Base-by-base conservation (phyloP, 2,329 filamentous ascomycete species). In the Alternaria metachromatica region DNA sequence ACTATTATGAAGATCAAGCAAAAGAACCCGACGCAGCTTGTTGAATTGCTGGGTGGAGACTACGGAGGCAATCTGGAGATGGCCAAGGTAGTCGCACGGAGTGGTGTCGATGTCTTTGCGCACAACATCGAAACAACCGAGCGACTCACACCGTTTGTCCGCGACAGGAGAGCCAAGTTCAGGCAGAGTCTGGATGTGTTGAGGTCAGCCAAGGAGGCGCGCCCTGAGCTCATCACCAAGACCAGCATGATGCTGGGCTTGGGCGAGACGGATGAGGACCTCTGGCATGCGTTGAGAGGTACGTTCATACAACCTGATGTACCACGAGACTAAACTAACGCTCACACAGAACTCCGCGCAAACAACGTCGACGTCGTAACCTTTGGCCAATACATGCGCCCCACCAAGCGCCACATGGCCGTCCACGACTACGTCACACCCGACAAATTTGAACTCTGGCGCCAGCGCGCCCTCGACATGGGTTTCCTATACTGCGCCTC, bases 311-410 rank as follows among this genome's bases (percentile, higher is more conserved):
- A 11, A 15, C 9, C 23, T 12, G n/a, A n/a, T n/a, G 5, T 23
- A 6, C 5, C 25, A 25, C 1, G 15, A 20, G 13, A 26, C 10
- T 37, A 41, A 43, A 25, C 33, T 60, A 55, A 69, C 73, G 58
- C 59, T 0, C 4, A 18, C 8, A 13, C 63, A 88, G 92, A 96
- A 79, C 87, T 99, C 12, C 88, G 96, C 62, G 90, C 90, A 69
- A 87, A 89, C 62, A 85, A 92, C 64, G 94, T 97, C 49, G 96
- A 99, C 72, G 93, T 99, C 12, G 94, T 99, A 62, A 99, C 96
- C 0, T 99, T 99, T 72, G 96, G 96, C n/a, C 96, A 99, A 84
- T 99, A 99, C 84, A 99, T 99, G 96, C 92, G 95, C 11, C 96
- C 96, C 2, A 99, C 96, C 5, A 99, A 98, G 86, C 89, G 95